phyloP scores from a whole-genome alignment of 2,329 filamentous ascomycete genomes.

The Lojkania enalia region DNA sequence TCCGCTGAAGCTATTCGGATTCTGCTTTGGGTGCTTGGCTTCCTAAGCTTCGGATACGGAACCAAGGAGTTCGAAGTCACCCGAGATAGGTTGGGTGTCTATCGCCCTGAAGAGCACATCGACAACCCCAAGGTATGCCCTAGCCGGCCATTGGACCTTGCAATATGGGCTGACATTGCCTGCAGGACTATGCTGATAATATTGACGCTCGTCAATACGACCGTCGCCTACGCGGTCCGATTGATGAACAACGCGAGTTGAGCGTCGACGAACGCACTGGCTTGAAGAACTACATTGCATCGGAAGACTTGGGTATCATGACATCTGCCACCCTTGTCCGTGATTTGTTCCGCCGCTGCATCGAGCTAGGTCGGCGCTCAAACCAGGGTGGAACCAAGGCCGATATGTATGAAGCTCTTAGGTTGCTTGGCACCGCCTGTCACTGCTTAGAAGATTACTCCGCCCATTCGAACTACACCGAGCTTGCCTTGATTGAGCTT shows the following conservation, averaged over 20 bases:
- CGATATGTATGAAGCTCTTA: slow-evolving; percentile 86
- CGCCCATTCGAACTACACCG: slow-evolving; percentile 91
- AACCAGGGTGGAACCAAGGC: slow-evolving; percentile 61
- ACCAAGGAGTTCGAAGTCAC: slow-evolving; percentile 87
- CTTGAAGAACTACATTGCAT: slow-evolving; percentile 93
- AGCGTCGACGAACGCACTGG: slow-evolving; percentile 68
- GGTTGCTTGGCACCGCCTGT: slow-evolving; percentile 81
- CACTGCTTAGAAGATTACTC: slow-evolving; percentile 89
- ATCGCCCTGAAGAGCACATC: slow-evolving; percentile 73
- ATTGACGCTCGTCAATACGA: slow-evolving; percentile 83
- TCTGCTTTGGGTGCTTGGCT: slow-evolving; percentile 84
- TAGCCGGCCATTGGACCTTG: too few species aligned
- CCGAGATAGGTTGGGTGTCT: slow-evolving; percentile 75
- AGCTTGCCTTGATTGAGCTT: slow-evolving; percentile 84
- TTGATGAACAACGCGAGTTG: slow-evolving; percentile 79
- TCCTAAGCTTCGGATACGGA: slow-evolving; percentile 84
- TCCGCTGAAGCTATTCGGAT: slow-evolving; percentile 90
- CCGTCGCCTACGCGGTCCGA: slow-evolving; percentile 74
- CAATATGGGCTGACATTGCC: slow-evolving; percentile 13
- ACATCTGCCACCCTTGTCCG: slow-evolving; percentile 80
- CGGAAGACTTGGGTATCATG: slow-evolving; percentile 75
- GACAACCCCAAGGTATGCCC: slow-evolving; percentile 64
- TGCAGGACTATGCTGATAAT: slow-evolving; percentile 79
- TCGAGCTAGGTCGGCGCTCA: slow-evolving; percentile 80
- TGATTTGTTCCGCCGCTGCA: slow-evolving; percentile 70